Base-by-base conservation (phyloP, 306 rosid species). In the Oemleria cerasiformis region DNA sequence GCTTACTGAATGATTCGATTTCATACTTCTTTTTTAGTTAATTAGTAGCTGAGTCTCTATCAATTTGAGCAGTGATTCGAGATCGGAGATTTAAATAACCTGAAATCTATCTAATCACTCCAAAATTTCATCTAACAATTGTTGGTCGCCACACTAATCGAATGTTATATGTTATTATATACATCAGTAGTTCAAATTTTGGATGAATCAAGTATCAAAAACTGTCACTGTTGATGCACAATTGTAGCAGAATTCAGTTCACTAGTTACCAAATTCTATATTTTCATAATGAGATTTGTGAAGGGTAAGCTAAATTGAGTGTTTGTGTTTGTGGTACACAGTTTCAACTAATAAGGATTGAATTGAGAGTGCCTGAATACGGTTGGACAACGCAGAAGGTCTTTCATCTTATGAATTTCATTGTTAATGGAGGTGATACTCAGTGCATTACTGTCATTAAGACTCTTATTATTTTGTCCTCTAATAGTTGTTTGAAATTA, bases 331-430 rank as follows among this genome's bases (percentile, higher is more conserved):
- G 12, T 74, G 64, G 49, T 65, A 14, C 63, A 65, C 88, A 94
- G 97, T 66, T 88, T 86, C 99, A 94, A 74, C 81, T 94, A 56
- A 62, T 94, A 17, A 94, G 99, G 88, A 94, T 94, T 75, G 91
- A 94, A 79, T 47, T 91, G 47, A 87, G 98, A 91, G 98, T 94
- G 40, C 98, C 98, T 4, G 94, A 91, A 62, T 94, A 87, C 63
- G 95, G 98, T 15, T 94, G 99, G 99, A 94, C 99, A 0, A 94
- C 96, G 7, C 99, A 94, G 85, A 94, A 94, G 71, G 87, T 94
- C 70, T 94, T 94, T 63, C 99, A 94, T 84, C 92, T 94, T 49
- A 91, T 91, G 99, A 94, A 94, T 80, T 94, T 94, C 85, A 73
- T 94, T 71, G 86, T 94, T 66, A 91, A 85, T 76, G 97, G 97